phyloP scores from a whole-genome alignment of 768 basidiomycete genomes.

The Podaxis carcinomalis region DNA sequence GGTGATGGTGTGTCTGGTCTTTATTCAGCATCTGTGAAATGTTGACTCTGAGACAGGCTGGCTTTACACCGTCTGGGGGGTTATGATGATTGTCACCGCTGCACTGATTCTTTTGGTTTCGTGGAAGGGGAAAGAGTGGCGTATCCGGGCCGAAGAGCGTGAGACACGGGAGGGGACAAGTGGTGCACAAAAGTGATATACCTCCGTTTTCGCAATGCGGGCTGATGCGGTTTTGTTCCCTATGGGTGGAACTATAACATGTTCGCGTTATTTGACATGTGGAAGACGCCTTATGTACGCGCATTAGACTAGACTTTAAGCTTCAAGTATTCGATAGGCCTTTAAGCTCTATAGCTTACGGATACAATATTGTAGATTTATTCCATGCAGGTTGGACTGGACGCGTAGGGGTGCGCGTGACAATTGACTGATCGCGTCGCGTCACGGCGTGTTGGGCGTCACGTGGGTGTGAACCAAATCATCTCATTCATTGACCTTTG shows the following conservation, averaged over 20 bases:
- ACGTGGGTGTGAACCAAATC: background rate
- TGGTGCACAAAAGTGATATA: background rate
- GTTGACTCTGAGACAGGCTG: slow-evolving; percentile 32
- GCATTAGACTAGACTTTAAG: no score
- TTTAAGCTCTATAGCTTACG: no score
- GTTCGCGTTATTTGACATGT: no score
- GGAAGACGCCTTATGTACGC: no score
- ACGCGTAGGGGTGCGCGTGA: slow-evolving; percentile 7
- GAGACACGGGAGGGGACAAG: slow-evolving; percentile 22
- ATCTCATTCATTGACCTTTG: background rate
- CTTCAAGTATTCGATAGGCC: no score
- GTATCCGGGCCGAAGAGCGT: slow-evolving; percentile 41
- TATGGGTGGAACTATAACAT: no score
- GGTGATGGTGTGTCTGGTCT: slow-evolving; percentile 57
- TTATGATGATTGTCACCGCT: slow-evolving; percentile 47
- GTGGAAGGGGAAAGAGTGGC: slow-evolving; percentile 57
- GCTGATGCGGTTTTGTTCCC: no score
- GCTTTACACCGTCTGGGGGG: slow-evolving; percentile 63
- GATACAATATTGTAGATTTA: no score
- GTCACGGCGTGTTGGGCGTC: slow-evolving; percentile 2
- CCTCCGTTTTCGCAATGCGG: no score
- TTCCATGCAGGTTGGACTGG: background rate
- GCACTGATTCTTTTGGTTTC: slow-evolving; percentile 56
- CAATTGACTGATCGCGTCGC: slow-evolving; percentile 10
- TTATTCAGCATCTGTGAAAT: background rate